Conservation (phyloP, 495 filamentous ascomycete genomes). For the Lentithecium fluviatile region DNA sequence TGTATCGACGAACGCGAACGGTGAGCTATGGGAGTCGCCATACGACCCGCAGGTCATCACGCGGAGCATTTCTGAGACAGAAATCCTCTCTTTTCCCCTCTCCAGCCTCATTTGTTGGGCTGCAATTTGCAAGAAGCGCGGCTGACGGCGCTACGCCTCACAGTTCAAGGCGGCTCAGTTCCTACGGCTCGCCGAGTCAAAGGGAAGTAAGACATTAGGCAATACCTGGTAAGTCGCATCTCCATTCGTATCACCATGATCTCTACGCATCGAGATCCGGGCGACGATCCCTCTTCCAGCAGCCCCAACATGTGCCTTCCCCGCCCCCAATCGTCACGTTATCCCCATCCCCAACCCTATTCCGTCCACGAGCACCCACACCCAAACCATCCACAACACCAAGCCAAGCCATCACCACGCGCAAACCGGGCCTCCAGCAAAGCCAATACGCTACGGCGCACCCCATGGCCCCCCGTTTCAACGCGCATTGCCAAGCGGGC, state of each 20-base stretch:
- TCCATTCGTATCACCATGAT: slow-evolving; percentile 6
- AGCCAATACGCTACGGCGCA: not conserved
- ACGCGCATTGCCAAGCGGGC: slow-evolving; percentile 23
- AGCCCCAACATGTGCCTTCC: too few species aligned
- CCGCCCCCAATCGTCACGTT: slow-evolving; percentile 29
- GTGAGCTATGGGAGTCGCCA: slow-evolving; percentile 6
- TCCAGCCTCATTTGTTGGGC: slow-evolving; percentile 42
- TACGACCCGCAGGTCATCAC: slow-evolving; percentile 15
- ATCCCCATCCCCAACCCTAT: slow-evolving; percentile 5
- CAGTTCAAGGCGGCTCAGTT: slow-evolving; percentile 88
- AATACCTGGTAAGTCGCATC: slow-evolving; percentile 80
- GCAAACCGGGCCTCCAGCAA: slow-evolving; percentile 6
- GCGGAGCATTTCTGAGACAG: slow-evolving; percentile 29
- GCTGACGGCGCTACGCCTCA: slow-evolving; percentile 34
- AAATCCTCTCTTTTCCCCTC: not conserved
- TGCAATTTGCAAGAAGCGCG: slow-evolving; percentile 30
- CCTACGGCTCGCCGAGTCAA: slow-evolving; percentile 86
- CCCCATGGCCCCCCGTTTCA: slow-evolving; percentile 27
- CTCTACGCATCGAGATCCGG: slow-evolving; percentile 19
- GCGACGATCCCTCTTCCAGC: slow-evolving; percentile 4
- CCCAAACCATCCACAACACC: slow-evolving; percentile 27
- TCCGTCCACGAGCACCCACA: slow-evolving; percentile 9
- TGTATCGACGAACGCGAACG: not conserved
- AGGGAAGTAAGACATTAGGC: slow-evolving; percentile 83
- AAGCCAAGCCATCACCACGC: slow-evolving; percentile 30